phyloP scores from a whole-genome alignment of 352 stramenopile genomes.

The Saprolegnia diclina region DNA sequence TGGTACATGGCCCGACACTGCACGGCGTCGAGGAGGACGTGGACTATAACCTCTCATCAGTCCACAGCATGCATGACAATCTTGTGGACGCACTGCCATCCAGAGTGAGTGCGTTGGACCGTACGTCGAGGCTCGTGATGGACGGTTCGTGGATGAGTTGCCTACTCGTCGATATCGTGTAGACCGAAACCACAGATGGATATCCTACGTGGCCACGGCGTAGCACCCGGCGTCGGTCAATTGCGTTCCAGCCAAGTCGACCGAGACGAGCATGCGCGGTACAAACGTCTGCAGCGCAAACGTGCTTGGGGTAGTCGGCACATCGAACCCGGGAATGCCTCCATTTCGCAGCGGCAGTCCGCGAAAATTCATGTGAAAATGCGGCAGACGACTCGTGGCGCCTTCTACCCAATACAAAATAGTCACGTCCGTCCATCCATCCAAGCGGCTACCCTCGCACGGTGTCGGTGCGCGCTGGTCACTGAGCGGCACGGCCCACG shows the following conservation, averaged over 20 bases:
- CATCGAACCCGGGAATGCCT: slow-evolving; percentile 23
- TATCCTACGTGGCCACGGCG: slow-evolving; percentile 14
- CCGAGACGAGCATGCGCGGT: slow-evolving; percentile 12
- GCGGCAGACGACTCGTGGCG: not conserved
- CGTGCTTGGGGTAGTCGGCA: not conserved
- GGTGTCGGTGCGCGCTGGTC: not conserved
- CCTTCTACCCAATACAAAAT: not conserved
- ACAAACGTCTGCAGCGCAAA: slow-evolving; percentile 2
- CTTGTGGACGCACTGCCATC: not conserved
- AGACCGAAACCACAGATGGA: not conserved
- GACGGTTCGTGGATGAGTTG: slow-evolving; percentile 25
- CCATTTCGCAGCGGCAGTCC: not conserved
- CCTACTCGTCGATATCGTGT: not conserved
- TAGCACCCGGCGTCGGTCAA: slow-evolving; percentile 18
- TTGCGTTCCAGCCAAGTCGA: slow-evolving; percentile 7
- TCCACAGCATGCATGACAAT: not conserved
- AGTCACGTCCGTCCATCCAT: no score
- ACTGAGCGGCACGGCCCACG: not conserved
- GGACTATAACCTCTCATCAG: slow-evolving; percentile 3
- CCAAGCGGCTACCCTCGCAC: no score
- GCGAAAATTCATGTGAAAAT: slow-evolving; percentile 21
- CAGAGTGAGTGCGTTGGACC: slow-evolving; percentile 5
- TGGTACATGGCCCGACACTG: slow-evolving; percentile 23
- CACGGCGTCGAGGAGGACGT: slow-evolving; percentile 18
- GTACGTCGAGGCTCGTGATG: slow-evolving; percentile 11